Evolutionary conservation across 2,329 filamentous ascomycete genomes (phyloP).

Genomic region (Hansfordia pulvinata): DNA sequence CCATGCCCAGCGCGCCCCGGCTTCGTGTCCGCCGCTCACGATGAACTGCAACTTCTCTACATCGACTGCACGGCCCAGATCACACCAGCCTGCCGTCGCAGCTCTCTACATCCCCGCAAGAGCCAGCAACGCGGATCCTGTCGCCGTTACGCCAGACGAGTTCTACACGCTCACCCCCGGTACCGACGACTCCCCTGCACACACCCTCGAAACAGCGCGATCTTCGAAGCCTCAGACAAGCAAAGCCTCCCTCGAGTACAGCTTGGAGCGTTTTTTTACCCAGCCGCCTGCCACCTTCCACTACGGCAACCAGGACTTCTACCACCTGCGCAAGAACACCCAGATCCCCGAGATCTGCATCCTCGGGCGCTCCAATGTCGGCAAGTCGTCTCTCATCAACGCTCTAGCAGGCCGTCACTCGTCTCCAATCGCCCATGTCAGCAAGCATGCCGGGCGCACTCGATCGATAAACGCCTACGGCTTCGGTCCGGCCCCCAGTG

Average conservation of each 20-base stretch:
- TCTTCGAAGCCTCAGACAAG: too few relatives aligned
- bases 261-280: conserved; percentile 12
- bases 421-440: conserved; percentile 29
- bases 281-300: conserved; percentile 12
- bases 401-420: conserved; percentile 53
- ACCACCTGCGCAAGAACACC: conserved; percentile 35
- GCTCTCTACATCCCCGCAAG: too few relatives aligned
- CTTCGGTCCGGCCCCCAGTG: conserved; percentile 29
- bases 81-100: too few relatives aligned
- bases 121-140: too few relatives aligned
- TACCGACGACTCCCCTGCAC: too few relatives aligned
- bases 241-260: conserved; percentile 10
- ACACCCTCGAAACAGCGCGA: too few relatives aligned
- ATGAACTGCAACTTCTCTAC: too few relatives aligned
- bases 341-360: conserved; percentile 54
- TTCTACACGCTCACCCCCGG: too few relatives aligned
- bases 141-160: too few relatives aligned
- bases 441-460: conserved; percentile 36
- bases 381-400: conserved; percentile 83
- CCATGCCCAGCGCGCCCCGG: too few relatives aligned
- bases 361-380: conserved; percentile 78
- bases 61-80: too few relatives aligned
- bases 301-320: conserved; percentile 20
- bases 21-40: too few relatives aligned
- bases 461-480: conserved; percentile 42